Evolutionary conservation across 495 filamentous ascomycete genomes (phyloP), one percentile per base, ranked within the genome.

Genomic region (Neurospora sublineolata): DNA sequence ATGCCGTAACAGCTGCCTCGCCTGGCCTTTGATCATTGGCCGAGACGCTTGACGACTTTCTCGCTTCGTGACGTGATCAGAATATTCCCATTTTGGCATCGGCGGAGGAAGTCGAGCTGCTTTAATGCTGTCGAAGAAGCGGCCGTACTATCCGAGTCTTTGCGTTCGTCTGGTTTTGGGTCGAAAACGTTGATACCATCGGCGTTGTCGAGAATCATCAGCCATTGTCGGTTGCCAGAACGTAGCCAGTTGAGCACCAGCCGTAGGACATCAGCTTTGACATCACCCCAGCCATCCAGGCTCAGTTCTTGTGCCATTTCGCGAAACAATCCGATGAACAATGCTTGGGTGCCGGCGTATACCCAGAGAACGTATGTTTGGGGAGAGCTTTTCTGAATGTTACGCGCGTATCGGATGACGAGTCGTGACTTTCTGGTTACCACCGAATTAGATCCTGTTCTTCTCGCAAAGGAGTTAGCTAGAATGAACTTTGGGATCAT

Each of bases 161-260:
- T 70, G 39, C 39, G 12, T 16, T 20, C 12, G 9, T 30, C 12
- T 58, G 52, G 60, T 52, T 42, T 30, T 12, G 52, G 52, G 67
- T 42, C 78, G 75, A 84, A 81, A 20, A 82, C 36, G 20, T 80
- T 75, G 8, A 76, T 71, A 73, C 86, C 80, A 74, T 87, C 84
- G 16, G 82, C 84, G 69, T 86, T 87, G 73, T 88, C 84, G 44
- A 88, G 76, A 20, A 86, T 75, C 71, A 87, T 73, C 30, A 87
- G 67, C 86, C 85, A 88, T 7, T 69, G 71, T 46, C 75, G 77
- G 0, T 79, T 60, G 20, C 77, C 72, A 14, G 77, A 60, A n/a
- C 76, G 72, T 7, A 86, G 78, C 82, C 83, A 85, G 12, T 75
- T 68, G 14, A 75, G 70, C 8, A 84, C 77, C 8, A 84, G 73